Evolutionary conservation across 164 flowering plant species (phyloP).

Genomic region (Houttuynia cordata): DNA sequence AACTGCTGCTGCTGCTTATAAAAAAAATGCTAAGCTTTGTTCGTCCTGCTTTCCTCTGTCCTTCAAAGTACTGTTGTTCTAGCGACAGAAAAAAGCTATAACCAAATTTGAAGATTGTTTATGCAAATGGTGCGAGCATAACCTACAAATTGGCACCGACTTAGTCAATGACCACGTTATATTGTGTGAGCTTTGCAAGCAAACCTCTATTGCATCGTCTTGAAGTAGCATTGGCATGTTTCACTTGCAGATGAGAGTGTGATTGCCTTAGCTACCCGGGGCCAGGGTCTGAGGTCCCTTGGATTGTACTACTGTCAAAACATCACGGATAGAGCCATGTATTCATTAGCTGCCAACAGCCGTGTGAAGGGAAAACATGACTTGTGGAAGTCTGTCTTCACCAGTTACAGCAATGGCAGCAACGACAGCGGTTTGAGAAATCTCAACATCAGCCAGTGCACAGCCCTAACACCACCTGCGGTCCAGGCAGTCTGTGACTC

Average conservation of each 20-base stretch:
- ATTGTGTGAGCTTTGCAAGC: no score
- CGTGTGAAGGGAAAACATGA: constrained; percentile 41
- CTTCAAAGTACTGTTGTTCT: no score
- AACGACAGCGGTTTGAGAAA: constrained; percentile 66
- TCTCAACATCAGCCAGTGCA: constrained; percentile 96
- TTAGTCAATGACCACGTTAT: no score
- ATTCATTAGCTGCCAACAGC: constrained; percentile 66
- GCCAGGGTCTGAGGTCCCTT: constrained; percentile 69
- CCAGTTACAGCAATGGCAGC: constrained; percentile 13
- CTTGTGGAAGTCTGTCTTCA: constrained; percentile 44
- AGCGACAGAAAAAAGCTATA: no score
- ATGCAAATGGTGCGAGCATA: no score
- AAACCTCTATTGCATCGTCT: no score
- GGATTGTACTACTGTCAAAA: constrained; percentile 90
- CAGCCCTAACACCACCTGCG: constrained; percentile 87
- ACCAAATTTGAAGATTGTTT: no score
- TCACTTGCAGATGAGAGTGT: constrained; percentile 77
- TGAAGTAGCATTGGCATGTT: neutral
- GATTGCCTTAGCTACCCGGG: constrained; percentile 66
- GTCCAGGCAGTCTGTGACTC: constrained; percentile 95
- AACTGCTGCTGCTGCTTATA: neutral
- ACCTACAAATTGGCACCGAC: no score
- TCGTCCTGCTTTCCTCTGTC: no score
- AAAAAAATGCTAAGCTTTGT: neutral
- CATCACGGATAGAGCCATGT: constrained; percentile 93